Evolutionary conservation across 1,139 yeast genomes (phyloP), one percentile per base, ranked within the genome.

Genomic region (Yamadazyma atlantica): DNA sequence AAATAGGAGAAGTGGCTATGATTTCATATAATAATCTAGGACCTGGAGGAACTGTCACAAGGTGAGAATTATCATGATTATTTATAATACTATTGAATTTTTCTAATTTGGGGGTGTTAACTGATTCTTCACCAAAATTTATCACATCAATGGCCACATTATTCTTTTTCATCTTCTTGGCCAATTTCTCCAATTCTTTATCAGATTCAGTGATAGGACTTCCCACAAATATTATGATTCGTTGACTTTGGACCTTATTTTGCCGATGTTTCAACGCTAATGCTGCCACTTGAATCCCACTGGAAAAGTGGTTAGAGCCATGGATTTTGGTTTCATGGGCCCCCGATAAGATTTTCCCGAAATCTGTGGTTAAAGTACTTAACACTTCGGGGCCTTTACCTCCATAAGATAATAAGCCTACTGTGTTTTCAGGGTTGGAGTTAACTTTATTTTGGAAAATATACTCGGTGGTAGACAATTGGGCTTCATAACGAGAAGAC

Each of bases 231-330:
- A 80, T 88, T 45, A 92, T 76, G 46, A 94, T 87, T 50, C 98
- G 75, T 64, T 90, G 97, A 49, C 81, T 85, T 58, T 90, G 97
- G 8, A 85, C 84, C 62, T 87, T 88, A 66, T 92, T 89, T 61
- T 89, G 96, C 58, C 98, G 88, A 65, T 92, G 97, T 58, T 89
- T 92, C 55, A 92, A 78, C 10, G 97, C 97, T 55, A 94, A 75
- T 34, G 95, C 95, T n/a, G 97, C 98, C 46, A 92, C 96, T 64
- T 90, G 96, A 50, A 92, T 80, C 12, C 96, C 95, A 34, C 90
- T 85, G 25, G 85, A 71, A 43, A 94, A 72, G 55, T 89, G 88
- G 35, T 72, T 64, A 23, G 59, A 60, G 1, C 97, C 97, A 18
- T 72, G 70, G 39, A 94, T 81, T 50, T 78, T 78, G 18, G 94